Base-by-base conservation (phyloP, 371 early-diverging fungal genomes). In the Mortierella polycephala region DNA sequence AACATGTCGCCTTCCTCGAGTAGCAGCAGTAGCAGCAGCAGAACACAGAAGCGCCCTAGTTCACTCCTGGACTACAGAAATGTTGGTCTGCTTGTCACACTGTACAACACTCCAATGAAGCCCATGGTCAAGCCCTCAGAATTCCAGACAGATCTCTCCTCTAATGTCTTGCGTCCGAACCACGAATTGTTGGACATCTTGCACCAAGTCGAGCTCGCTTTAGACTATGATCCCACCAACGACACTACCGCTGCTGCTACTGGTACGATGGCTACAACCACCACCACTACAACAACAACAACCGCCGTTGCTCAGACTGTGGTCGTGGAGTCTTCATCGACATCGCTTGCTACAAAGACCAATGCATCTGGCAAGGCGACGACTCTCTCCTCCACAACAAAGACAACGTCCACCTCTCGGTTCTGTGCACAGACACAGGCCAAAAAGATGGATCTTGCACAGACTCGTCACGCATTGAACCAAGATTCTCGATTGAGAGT, bases 31-130 rank as follows among this genome's bases (percentile, higher is more conserved):
- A 16, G 7, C 41, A 30, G 30, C 30, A 30, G 30, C 30, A 30
- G 30, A 2, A 30, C 30, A 30, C 30, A 51, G 40, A 67, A 53
- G 8, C 67, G 57, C 0, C n/a, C 67, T 52, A 54, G 62, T 11
- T 79, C 79, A 5, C 46, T 79, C 4, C 37, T 79, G 66, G 79
- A 79, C 40, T 79, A 79, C 30, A 45, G 58, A 44, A 61, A 79
- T 50, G 53, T 79, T 45, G 79, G 79, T 8, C 79, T 72, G 18
- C 40, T 79, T 49, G 61, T 79, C 30, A 46, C 49, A 8, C 30
- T 79, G n/a, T 30, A 37, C 56, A 72, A 79, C 37, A n/a, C 39
- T 9, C 21, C 52, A 6, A 11, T 49, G 16, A 52, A 56, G 10
- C 79, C 79, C 0, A 55, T 45, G 5, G 73, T 62, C 42, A 65